Base-by-base conservation (phyloP, 1,284 basidiomycete species). In the Ganoderma lingzhi region DNA sequence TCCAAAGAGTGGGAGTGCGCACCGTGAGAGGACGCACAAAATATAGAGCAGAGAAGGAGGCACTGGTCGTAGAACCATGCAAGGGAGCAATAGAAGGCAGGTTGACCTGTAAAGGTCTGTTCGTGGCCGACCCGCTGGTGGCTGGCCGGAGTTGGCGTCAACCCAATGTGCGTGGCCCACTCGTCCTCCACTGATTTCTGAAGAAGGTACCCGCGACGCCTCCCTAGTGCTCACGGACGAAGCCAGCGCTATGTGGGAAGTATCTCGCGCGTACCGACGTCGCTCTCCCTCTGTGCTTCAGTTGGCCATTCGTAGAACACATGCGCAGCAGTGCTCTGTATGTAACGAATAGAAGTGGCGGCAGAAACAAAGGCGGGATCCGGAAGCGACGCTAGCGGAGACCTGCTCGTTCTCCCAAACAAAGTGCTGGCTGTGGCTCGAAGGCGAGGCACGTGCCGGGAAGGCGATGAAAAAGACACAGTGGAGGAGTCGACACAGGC, bases 251-350 rank as follows among this genome's bases (percentile, higher is more conserved):
- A 68, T 59, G 59, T 48, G 64, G 64, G 53, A 69, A 30, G 19
- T 76, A 80, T 80, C 79, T 79, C 81, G 72, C 82, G 82, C 80
- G 82, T 86, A 83, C 85, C 80, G 85, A 80, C 78, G 73, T 82
- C 76, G 76, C 82, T 83, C 82, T 79, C 82, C 84, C 81, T 76
- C 77, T 75, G 72, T 71, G 69, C 59, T 64, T 14, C 62, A 69
- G 56, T 68, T 59, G 19, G 39, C 58, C 66, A 56, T 32, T 66
- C 58, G 71, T 71, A 30, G 64, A 69, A 68, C 66, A 68, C 62
- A 32, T 68, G 56, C 32, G 37, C 6, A 9, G 65, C 59, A 66
- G 74, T 78, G 66, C 77, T 77, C 80, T 82, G 83, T 82, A 66
- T 70, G 82, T 75, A 66, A 71, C 71, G 45, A 65, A 17, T 32